These are phyloP conservation scores for Tetraselmis chui DNA, from an alignment of 139 green algal genomes.

Conservation along the genomic window DNA sequence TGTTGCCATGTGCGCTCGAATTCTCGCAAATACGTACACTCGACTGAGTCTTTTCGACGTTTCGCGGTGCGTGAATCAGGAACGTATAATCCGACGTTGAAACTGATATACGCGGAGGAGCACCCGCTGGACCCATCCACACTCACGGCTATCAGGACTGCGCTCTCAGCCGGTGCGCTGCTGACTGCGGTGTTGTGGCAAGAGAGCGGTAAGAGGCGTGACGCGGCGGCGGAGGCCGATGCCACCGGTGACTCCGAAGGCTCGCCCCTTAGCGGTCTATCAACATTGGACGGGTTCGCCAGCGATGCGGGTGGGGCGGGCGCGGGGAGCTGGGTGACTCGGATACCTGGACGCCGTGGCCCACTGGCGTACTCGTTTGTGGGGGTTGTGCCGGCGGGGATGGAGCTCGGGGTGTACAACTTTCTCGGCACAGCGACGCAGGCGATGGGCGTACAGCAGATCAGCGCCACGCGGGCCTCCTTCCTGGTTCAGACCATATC, in stretches of 20 bases:
- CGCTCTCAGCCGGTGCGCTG: neutral
- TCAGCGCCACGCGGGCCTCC: slow-evolving; percentile 34
- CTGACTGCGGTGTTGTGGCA: neutral
- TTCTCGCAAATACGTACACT: too few species aligned
- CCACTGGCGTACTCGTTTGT: neutral
- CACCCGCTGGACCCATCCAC: neutral
- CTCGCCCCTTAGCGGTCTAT: too few species aligned
- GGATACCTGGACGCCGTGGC: too few species aligned
- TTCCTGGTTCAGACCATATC: slow-evolving; percentile 49
- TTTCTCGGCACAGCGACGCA: slow-evolving; percentile 3
- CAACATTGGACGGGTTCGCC: too few species aligned
- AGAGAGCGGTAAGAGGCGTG: too few species aligned
- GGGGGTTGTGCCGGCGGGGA: neutral
- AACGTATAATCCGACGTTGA: neutral
- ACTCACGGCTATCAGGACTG: neutral
- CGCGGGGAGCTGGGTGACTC: neutral
- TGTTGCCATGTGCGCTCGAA: too few species aligned
- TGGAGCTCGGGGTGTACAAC: neutral
- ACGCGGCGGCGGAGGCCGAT: too few species aligned
- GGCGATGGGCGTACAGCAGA: slow-evolving; percentile 29
- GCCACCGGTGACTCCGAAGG: too few species aligned
- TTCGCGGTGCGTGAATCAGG: neutral
- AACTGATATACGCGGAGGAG: neutral
- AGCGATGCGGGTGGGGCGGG: neutral
- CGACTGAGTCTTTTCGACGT: neutral